These are phyloP conservation scores for Myxozyma monticola DNA, from an alignment of 805 yeast genomes.

Conservation along the genomic window DNA sequence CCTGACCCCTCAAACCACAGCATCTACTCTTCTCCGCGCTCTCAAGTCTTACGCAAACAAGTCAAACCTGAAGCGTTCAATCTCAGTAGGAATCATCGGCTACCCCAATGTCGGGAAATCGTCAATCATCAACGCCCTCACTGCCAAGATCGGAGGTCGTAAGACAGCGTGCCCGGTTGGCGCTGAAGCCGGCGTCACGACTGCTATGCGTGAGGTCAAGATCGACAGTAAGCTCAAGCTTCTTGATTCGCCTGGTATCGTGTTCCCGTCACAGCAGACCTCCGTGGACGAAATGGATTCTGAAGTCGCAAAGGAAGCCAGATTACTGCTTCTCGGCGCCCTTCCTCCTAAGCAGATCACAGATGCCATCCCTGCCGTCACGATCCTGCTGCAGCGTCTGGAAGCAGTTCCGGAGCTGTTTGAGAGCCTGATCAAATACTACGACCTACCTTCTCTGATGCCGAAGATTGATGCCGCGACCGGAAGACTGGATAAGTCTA, in stretches of 20 bases:
- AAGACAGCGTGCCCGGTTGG: conserved; percentile 88
- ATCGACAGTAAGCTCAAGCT: conserved; percentile 85
- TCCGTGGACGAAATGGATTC: conserved; percentile 34
- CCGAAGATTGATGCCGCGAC: conserved; percentile 42
- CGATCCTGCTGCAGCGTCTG: conserved; percentile 71
- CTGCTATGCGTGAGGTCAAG: conserved; percentile 86
- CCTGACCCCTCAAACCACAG: conserved; percentile 68
- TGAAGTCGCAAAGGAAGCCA: conserved; percentile 67
- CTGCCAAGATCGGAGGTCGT: conserved; percentile 62
- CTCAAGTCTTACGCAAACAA: conserved; percentile 82
- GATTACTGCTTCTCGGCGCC: conserved; percentile 82
- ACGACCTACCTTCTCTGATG: conserved; percentile 79
- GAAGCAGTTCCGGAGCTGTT: conserved; percentile 66
- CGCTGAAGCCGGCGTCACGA: conserved; percentile 96
- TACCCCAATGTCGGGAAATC: conserved; percentile 97
- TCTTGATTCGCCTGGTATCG: conserved; percentile 96
- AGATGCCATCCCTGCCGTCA: conserved; percentile 83
- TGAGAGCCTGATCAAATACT: conserved; percentile 67
- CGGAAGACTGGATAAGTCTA: conserved; percentile 74
- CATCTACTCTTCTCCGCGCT: conserved; percentile 71
- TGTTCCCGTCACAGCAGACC: conserved; percentile 61
- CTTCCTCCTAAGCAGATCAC: conserved; percentile 80
- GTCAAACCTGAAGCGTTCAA: conserved; percentile 81
- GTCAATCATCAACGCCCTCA: conserved; percentile 92
- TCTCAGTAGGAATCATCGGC: conserved; percentile 84